Conservation (phyloP, 345 rosid genomes). For the Reutealis trisperma region DNA sequence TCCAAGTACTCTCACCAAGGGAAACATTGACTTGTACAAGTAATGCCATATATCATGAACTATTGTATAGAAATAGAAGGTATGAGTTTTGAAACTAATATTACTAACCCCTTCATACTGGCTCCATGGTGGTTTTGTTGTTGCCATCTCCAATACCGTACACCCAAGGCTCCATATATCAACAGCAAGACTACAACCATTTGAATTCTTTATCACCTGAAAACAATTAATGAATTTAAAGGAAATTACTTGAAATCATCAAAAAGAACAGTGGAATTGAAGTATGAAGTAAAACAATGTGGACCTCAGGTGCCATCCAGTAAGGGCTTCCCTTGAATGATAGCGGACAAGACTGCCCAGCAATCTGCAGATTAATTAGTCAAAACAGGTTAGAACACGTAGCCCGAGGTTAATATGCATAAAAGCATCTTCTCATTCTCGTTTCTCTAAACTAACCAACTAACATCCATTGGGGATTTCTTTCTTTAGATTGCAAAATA, state of each 20-base stretch:
- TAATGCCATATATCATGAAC: not conserved
- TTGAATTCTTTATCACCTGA: constrained; percentile 67
- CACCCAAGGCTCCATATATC: constrained; percentile 92
- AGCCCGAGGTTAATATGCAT: not conserved
- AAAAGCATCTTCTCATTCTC: not conserved
- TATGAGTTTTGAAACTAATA: not conserved
- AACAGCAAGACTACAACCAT: constrained; percentile 70
- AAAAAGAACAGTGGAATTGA: not conserved
- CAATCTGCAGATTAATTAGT: constrained; percentile 47
- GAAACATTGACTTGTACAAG: not conserved
- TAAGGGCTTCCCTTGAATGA: constrained; percentile 86
- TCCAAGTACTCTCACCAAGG: not conserved
- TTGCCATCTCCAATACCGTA: constrained; percentile 84
- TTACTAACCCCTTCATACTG: constrained; percentile 77
- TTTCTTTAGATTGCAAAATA: not conserved
- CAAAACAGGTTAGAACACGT: constrained; percentile 6
- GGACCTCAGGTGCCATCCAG: constrained; percentile 94
- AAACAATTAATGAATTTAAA: not conserved
- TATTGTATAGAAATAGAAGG: not conserved
- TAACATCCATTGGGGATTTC: not conserved
- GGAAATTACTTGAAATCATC: not conserved
- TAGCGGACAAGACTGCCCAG: constrained; percentile 75
- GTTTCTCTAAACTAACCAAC: not conserved
- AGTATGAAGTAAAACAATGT: not conserved
- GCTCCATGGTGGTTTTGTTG: constrained; percentile 85